Conservation (phyloP, 805 yeast species). For the Teunomyces funiuensis region DNA sequence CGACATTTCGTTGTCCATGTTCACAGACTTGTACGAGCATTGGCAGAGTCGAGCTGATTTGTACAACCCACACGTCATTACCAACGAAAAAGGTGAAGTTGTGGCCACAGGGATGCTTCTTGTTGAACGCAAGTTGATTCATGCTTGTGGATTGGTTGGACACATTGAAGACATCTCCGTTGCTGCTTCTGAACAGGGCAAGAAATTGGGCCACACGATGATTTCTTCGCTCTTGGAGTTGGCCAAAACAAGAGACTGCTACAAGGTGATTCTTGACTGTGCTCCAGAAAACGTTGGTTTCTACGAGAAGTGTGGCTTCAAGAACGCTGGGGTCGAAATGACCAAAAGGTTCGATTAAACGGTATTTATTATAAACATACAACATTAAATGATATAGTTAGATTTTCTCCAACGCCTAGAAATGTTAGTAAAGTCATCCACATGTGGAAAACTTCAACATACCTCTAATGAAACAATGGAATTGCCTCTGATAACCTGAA, state of each 20-base stretch:
- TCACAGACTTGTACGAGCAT: slow-evolving; percentile 49
- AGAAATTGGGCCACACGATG: slow-evolving; percentile 68
- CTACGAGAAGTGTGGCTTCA: slow-evolving; percentile 84
- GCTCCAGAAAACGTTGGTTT: slow-evolving; percentile 77
- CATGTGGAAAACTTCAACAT: slow-evolving; percentile 19
- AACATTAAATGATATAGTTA: slow-evolving; percentile 11
- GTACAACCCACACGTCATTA: slow-evolving; percentile 71
- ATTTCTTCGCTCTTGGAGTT: slow-evolving; percentile 60
- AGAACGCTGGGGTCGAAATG: slow-evolving; percentile 70
- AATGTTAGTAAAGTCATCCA: slow-evolving; percentile 22
- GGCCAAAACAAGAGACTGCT: slow-evolving; percentile 66
- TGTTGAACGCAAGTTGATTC: slow-evolving; percentile 81
- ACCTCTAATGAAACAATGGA: slow-evolving; percentile 74
- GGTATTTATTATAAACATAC: slow-evolving; percentile 10
- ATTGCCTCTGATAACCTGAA: slow-evolving; percentile 66
- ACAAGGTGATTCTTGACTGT: slow-evolving; percentile 89
- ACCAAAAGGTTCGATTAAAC: slow-evolving; percentile 41
- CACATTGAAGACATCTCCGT: slow-evolving; percentile 96
- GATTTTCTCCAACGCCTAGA: slow-evolving; percentile 36
- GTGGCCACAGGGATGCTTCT: slow-evolving; percentile 85
- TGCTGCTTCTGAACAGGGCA: slow-evolving; percentile 72
- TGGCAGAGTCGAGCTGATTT: slow-evolving; percentile 56
- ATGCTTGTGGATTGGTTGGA: slow-evolving; percentile 81
- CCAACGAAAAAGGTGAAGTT: slow-evolving; percentile 48
- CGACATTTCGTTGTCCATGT: slow-evolving; percentile 51